These are phyloP conservation scores for Daedaleopsis sinensis DNA, from an alignment of 768 basidiomycete genomes.

Conservation along the genomic window DNA sequence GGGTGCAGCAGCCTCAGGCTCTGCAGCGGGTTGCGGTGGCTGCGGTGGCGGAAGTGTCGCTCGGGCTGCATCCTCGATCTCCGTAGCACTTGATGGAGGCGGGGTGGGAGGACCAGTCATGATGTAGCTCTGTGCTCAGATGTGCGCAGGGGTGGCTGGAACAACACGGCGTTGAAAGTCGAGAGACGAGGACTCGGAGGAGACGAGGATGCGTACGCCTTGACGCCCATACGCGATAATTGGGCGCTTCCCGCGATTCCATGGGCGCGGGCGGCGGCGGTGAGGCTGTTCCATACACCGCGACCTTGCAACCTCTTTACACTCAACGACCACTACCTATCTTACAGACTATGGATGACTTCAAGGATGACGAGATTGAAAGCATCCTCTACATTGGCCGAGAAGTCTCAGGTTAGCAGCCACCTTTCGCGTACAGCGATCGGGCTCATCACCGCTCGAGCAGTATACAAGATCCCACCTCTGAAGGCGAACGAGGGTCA, in stretches of 20 bases:
- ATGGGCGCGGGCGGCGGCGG: neutral
- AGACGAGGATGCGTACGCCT: constrained; percentile 8
- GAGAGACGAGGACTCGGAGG: constrained; percentile 1
- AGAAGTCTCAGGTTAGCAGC: constrained; percentile 78
- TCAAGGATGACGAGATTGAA: constrained; percentile 71
- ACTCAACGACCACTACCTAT: neutral
- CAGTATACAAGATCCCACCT: constrained; percentile 92
- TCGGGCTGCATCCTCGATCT: constrained; percentile 55
- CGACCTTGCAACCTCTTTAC: too few species aligned
- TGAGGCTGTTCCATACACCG: constrained; percentile 8
- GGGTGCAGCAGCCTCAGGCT: constrained; percentile 2
- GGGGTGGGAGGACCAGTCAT: constrained; percentile 72
- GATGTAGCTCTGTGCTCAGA: constrained; percentile 8
- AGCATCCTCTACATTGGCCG: constrained; percentile 89
- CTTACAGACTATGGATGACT: constrained; percentile 47
- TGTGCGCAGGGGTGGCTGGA: neutral
- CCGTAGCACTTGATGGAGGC: constrained; percentile 57
- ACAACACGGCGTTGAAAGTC: constrained; percentile 8
- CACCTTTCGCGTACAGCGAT: constrained; percentile 2
- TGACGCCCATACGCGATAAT: constrained; percentile 3
- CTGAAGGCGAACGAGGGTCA: constrained; percentile 87
- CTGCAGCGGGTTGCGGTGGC: constrained; percentile 12
- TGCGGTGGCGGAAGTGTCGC: constrained; percentile 17
- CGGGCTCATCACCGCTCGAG: constrained; percentile 17
- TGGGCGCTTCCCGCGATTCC: constrained; percentile 2